Base-by-base conservation (phyloP, 306 rosid genomes). In the Medicago arabica region DNA sequence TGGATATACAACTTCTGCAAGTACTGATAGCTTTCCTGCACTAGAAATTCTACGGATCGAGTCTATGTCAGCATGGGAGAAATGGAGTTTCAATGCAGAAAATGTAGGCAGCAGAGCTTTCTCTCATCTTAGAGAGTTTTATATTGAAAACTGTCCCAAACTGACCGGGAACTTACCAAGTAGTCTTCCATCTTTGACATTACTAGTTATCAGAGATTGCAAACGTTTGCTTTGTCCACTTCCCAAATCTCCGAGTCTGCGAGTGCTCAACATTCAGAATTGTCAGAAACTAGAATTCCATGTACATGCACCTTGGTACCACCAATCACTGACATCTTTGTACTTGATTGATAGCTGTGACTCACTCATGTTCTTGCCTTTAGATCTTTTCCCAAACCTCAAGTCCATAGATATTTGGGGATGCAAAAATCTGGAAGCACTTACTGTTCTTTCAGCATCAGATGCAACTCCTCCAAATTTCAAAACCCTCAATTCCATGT, bases 131-230 rank as follows among this genome's bases (percentile, higher is more conserved):
- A 61, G 60, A n/a, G 81, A 81, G 71, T 4, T 85, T 76, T 77
- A 76, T 14, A 68, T 82, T 4, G 58, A 54, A 57, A 17, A 12
- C 8, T 82, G 86, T 55, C 80, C 83, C 31, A 75, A 59, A 23
- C 75, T 85, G 36, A 67, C 12, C 0, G 84, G 82, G 19, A 25
- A 69, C 8, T 76, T 85, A 51, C 88, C 84, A 34, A 5, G 25
- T 11, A 68, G 65, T 28, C 88, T 85, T 67, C 86, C 86, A 18
- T 82, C 86, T 39, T 63, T 85, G 75, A 67, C 61, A 46, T 34
- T 59, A 47, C 84, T 82, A 21, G 38, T 21, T 16, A 82, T 85
- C 62, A 25, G 31, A 40, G 62, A 66, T 7, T 82, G 88, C 72
- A 40, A 63, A 18, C 67, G 72, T 34, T 76, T 82, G 17, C 38